Conservation (phyloP, 805 yeast genomes). For the Grigorovia transvaalensis region DNA sequence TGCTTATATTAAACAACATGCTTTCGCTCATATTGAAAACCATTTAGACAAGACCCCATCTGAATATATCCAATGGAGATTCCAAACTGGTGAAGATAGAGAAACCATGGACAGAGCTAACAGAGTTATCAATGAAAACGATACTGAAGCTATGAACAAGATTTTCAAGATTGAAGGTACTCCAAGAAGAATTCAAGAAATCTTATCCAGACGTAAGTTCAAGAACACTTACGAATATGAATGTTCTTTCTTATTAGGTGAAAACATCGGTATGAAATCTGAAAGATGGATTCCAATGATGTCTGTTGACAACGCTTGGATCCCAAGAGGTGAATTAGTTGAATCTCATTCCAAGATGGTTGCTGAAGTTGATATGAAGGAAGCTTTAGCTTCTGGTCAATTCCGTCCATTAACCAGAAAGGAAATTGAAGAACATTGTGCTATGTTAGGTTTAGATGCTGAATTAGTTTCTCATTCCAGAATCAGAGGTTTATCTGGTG, state of each 20-base stretch:
- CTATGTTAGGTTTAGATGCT: conserved; percentile 96
- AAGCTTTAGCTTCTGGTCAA: conserved; percentile 99
- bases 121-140: conserved; percentile 93
- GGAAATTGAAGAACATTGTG: conserved; percentile 98
- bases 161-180: conserved; percentile 98
- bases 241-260: conserved; percentile 95
- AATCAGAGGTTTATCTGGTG: conserved; percentile 99
- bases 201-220: conserved; percentile 97
- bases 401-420: conserved; percentile 99
- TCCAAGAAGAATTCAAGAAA: conserved; percentile 92
- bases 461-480: conserved; percentile 99
- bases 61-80: conserved; percentile 99
- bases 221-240: conserved; percentile 99
- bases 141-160: conserved; percentile 98
- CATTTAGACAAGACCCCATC: conserved; percentile 99
- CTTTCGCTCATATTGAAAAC: conserved; percentile 97
- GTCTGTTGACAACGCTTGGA: conserved; percentile 99
- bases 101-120: conserved; percentile 99
- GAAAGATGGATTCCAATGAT: conserved; percentile 99
- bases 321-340: conserved; percentile 96
- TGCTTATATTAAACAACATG: conserved; percentile 99
- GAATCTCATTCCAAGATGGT: conserved; percentile 98
- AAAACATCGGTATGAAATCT: conserved; percentile 95
- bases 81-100: conserved; percentile 99
- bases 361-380: conserved; percentile 99